These are phyloP conservation scores for Kodamaea kakaduensis DNA, from an alignment of 805 yeast genomes.

Conservation along the genomic window DNA sequence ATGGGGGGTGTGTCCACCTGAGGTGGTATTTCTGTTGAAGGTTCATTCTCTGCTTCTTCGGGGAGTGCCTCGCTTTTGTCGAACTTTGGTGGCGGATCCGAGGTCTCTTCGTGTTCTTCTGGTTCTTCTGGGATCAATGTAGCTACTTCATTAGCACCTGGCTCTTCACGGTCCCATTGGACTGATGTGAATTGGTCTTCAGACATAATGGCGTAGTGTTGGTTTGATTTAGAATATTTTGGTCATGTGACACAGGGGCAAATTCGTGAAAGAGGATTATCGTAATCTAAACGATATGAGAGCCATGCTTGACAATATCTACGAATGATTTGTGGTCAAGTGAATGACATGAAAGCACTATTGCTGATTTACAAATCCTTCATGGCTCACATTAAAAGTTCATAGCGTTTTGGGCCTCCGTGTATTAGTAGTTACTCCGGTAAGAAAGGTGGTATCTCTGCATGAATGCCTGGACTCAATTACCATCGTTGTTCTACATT, in stretches of 20 bases:
- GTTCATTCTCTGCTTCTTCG: neutral
- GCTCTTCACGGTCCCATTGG: constrained; percentile 52
- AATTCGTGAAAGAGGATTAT: too few relatives aligned
- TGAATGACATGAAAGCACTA: too few relatives aligned
- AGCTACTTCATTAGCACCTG: constrained; percentile 1
- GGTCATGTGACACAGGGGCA: constrained; percentile 5
- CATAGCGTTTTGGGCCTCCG: too few relatives aligned
- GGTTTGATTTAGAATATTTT: neutral
- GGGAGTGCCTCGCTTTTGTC: constrained; percentile 1
- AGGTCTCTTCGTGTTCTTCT: constrained; percentile 1
- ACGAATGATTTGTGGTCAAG: too few relatives aligned
- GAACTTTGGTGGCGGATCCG: constrained; percentile 1
- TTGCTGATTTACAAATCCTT: too few relatives aligned
- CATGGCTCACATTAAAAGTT: too few relatives aligned
- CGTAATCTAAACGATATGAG: too few relatives aligned
- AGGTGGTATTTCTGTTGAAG: neutral
- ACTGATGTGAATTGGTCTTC: constrained; percentile 56
- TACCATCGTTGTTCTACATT: too few relatives aligned
- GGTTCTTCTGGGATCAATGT: constrained; percentile 6
- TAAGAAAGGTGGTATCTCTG: too few relatives aligned
- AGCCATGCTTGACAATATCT: too few relatives aligned
- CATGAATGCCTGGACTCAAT: too few relatives aligned
- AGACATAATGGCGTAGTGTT: constrained; percentile 16
- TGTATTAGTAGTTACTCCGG: too few relatives aligned
- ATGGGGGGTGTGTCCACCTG: neutral